These are phyloP conservation scores for Cucumis variabilis DNA, from an alignment of 331 rosid species.

Conservation along the genomic window DNA sequence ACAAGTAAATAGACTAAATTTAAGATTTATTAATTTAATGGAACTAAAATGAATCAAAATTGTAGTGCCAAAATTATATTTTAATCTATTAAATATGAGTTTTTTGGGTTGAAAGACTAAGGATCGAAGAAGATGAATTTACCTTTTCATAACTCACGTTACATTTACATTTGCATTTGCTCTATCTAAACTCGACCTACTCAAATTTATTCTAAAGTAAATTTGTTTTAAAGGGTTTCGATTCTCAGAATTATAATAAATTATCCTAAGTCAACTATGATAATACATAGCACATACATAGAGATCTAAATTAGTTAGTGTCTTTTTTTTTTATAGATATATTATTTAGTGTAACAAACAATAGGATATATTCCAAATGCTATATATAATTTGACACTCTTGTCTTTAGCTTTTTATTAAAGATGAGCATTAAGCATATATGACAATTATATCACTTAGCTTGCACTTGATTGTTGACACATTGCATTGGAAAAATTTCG, in stretches of 20 bases:
- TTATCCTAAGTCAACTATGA: not conserved
- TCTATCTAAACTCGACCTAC: not conserved
- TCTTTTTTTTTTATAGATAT: too few relatives aligned
- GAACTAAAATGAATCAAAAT: too few relatives aligned
- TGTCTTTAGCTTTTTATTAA: not conserved
- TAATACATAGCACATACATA: not conserved
- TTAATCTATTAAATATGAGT: too few relatives aligned
- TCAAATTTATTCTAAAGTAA: not conserved
- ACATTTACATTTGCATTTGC: too few relatives aligned
- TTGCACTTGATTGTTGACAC: not conserved
- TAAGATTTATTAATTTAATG: too few relatives aligned
- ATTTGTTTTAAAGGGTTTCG: not conserved
- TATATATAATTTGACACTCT: not conserved
- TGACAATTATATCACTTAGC: not conserved
- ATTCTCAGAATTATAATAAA: not conserved
- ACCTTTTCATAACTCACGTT: too few relatives aligned
- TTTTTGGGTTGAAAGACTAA: too few relatives aligned
- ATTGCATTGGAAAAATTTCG: not conserved
- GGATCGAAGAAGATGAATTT: too few relatives aligned
- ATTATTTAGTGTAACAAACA: not conserved
- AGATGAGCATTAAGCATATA: not conserved
- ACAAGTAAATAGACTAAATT: too few relatives aligned
- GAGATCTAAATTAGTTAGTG: not conserved
- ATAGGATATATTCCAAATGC: constrained; percentile 3
- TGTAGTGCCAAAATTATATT: too few relatives aligned